Evolutionary conservation across 2,329 filamentous ascomycete species (phyloP).

Genomic region (Aspergillus versicolor): DNA sequence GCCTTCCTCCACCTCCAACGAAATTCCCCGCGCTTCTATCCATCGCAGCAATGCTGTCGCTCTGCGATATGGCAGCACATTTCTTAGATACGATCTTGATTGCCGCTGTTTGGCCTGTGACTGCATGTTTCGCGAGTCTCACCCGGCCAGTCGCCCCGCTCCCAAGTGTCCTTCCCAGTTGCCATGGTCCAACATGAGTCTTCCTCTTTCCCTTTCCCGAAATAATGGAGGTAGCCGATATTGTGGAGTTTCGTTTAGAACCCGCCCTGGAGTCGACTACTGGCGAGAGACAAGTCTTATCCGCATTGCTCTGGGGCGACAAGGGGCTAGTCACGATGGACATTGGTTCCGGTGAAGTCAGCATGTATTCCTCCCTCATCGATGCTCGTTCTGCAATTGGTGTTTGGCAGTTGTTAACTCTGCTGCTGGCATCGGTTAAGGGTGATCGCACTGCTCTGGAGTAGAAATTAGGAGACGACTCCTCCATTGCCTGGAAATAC

Average conservation of each 20-base stretch:
- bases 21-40: conserved; percentile 66
- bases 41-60: conserved; percentile 79
- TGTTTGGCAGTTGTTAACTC: conserved; percentile 46
- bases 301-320: conserved; percentile 31
- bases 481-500: conserved; percentile 26
- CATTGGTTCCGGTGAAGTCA: conserved; percentile 28
- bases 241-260: conserved; percentile 52
- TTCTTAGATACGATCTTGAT: conserved; percentile 93
- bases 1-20: conserved; percentile 60
- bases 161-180: conserved; percentile 83
- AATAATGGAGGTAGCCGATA: conserved; percentile 57
- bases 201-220: conserved; percentile 57
- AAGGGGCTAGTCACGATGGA: conserved; percentile 27
- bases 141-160: conserved; percentile 89
- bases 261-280: conserved; percentile 49
- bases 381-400: conserved; percentile 17
- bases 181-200: conserved; percentile 90
- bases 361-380: conserved; percentile 14
- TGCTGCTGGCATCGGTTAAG: conserved; percentile 50
- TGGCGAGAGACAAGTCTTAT: conserved; percentile 56
- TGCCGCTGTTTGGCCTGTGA: conserved; percentile 78
- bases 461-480: conserved; percentile 8
- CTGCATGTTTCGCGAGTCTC: conserved; percentile 74
- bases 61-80: conserved; percentile 75
- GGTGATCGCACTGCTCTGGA: conserved; percentile 35